Evolutionary conservation across 2,329 filamentous ascomycete species (phyloP), one percentile per base, ranked within the genome.

Genomic region (Cryphonectria nitschkei): DNA sequence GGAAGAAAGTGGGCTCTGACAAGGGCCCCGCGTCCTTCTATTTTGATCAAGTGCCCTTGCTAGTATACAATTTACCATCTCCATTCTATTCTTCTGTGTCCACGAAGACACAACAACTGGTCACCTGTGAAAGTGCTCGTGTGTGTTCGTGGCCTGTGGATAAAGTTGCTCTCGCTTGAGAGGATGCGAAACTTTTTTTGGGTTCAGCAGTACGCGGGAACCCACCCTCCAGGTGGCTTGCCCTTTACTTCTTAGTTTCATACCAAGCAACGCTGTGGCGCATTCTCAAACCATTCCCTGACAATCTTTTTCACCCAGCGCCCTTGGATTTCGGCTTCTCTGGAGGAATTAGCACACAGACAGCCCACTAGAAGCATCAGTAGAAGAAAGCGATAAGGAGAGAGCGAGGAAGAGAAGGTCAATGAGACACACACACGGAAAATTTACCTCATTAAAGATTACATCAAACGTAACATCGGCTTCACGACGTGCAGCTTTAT

Each of bases 41-140:
- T 61, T 61, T 61, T 22, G 19, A 61, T 61, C 58, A 8, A n/a
- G 32, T 39, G 56, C 32, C 56, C 56, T 60, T 60, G 56, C 29
- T 29, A 34, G 22, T 43, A 26, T 26, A 26, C 26, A 29, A 34
- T 34, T 6, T 22, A 29, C 56, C 56, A 60, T 60, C 56, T 60
- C 56, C 56, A 60, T 29, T 19, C 4, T 60, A 13, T 16, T 43
- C 5, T 3, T 16, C 22, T 50, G 19, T 50, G 22, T 50, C 46
- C 22, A 50, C n/a, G 7, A n/a, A n/a, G 22, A n/a, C 46, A 50
- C n/a, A 50, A 22, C 46, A 50, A 11, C 7, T n/a, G 6, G 46
- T 22, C 19, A n/a, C 22, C 7, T 50, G 8, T 7, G 1, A 50
- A n/a, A 50, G 41, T 50, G 46, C 46, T 9, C 22, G 46, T n/a